Percentiles rank a stretch among this genome's conserved stretches.
These are phyloP conservation scores for Geoglossum glabrum DNA, from an alignment of 495 filamentous ascomycete species.

Conservation along the genomic window DNA sequence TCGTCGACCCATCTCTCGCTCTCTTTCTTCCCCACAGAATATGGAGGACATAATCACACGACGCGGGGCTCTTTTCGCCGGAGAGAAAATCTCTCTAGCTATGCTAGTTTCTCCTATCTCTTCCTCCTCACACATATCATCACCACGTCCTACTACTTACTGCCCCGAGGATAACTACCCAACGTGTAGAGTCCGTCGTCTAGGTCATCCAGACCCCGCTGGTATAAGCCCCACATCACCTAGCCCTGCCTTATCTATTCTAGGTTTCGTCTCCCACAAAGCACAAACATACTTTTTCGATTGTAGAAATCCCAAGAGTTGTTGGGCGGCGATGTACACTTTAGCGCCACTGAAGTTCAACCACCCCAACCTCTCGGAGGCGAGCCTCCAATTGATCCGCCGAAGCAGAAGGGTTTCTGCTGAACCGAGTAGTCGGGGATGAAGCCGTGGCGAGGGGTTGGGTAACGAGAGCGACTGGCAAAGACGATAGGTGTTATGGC, in stretches of 20 bases:
- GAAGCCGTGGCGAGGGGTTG: slow-evolving; percentile 35
- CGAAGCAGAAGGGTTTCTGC: slow-evolving; percentile 25
- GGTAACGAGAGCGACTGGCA: slow-evolving; percentile 28
- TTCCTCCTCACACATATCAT: slow-evolving; percentile 38
- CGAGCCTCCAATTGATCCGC: slow-evolving; percentile 31
- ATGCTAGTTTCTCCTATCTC: slow-evolving; percentile 18
- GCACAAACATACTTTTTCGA: slow-evolving; percentile 34
- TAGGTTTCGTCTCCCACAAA: slow-evolving; percentile 44
- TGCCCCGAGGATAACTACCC: slow-evolving; percentile 36
- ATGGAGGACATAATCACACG: slow-evolving; percentile 32
- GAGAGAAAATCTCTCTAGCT: no score
- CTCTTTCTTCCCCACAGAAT: not conserved
- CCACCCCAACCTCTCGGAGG: slow-evolving; percentile 28
- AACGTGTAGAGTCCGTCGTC: slow-evolving; percentile 41
- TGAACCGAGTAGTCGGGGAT: slow-evolving; percentile 47
- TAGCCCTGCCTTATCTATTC: slow-evolving; percentile 29
- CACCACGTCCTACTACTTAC: slow-evolving; percentile 43
- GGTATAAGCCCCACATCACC: slow-evolving; percentile 49
- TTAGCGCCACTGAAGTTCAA: slow-evolving; percentile 44
- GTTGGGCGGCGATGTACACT: no score
- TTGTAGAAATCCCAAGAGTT: no score
- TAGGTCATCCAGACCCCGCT: slow-evolving; percentile 36
- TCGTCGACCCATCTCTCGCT: no score
- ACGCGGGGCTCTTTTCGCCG: slow-evolving; percentile 37
- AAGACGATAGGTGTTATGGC: not conserved